These are phyloP conservation scores for Podila verticillata DNA, from an alignment of 192 early-diverging fungal genomes.

Conservation along the genomic window DNA sequence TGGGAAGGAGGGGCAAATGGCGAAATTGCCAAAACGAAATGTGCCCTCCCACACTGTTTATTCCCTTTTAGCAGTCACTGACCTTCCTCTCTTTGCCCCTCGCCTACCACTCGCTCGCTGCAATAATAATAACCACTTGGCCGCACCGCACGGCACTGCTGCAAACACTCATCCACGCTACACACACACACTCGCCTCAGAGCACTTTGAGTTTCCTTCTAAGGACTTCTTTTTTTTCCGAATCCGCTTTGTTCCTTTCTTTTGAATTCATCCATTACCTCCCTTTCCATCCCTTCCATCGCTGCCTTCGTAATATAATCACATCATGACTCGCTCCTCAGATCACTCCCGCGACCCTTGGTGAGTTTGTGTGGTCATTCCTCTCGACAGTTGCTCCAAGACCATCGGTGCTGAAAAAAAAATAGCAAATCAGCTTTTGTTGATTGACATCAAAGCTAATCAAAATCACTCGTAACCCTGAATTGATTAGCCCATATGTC, in stretches of 20 bases:
- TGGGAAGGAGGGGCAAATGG: too few species aligned
- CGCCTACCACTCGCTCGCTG: too few species aligned
- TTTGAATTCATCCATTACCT: not conserved
- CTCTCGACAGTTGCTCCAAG: not conserved
- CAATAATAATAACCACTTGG: too few species aligned
- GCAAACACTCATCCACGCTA: too few species aligned
- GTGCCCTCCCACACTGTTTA: too few species aligned
- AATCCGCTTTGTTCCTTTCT: not conserved
- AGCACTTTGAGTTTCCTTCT: not conserved
- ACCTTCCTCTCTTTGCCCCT: too few species aligned
- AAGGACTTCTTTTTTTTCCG: not conserved
- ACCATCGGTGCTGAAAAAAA: not conserved
- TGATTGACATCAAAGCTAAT: not conserved
- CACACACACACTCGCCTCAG: too few species aligned
- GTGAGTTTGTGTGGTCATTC: constrained; percentile 24
- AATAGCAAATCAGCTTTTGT: not conserved
- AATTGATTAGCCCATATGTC: constrained; percentile 73
- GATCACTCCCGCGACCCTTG: constrained; percentile 68
- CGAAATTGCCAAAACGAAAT: too few species aligned
- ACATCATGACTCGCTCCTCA: constrained; percentile 61
- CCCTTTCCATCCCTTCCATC: not conserved
- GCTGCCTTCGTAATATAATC: not conserved
- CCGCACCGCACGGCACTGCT: too few species aligned
- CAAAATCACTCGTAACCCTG: not conserved
- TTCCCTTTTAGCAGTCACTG: too few species aligned